Percentiles rank a stretch among this genome's conserved stretches.
These are phyloP conservation scores for Vigna reflexopilosa DNA, from an alignment of 306 rosid genomes.

Conservation along the genomic window DNA sequence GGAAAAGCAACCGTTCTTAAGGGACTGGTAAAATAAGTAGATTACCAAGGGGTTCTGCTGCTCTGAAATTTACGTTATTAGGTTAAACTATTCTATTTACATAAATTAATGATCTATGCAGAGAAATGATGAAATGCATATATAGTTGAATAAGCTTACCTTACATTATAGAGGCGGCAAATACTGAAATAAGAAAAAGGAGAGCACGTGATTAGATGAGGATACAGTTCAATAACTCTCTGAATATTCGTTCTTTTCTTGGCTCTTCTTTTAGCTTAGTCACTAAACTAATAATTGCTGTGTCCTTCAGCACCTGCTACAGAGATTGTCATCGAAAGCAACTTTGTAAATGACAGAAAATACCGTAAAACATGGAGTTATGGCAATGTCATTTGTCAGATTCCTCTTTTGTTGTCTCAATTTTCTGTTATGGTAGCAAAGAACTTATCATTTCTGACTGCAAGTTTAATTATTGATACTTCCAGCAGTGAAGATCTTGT, in stretches of 20 bases:
- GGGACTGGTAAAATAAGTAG: too few species aligned
- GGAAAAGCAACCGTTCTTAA: too few species aligned
- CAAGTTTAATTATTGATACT: background rate
- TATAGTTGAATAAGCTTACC: too few species aligned
- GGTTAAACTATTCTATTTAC: too few species aligned
- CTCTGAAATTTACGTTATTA: too few species aligned
- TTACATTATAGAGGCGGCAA: background rate
- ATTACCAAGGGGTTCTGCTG: too few species aligned
- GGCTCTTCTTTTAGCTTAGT: conserved; percentile 1
- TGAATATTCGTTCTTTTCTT: conserved; percentile 17
- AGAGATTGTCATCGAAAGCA: conserved; percentile 9
- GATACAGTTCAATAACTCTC: background rate
- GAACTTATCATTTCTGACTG: conserved; percentile 29
- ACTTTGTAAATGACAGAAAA: background rate
- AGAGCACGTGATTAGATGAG: conserved; percentile 4
- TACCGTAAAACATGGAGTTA: conserved; percentile 29
- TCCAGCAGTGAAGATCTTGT: conserved; percentile 14
- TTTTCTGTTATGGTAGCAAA: conserved; percentile 23
- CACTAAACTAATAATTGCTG: conserved; percentile 9
- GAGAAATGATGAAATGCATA: background rate
- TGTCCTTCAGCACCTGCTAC: conserved; percentile 10
- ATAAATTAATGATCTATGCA: too few species aligned
- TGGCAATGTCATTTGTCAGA: conserved; percentile 24
- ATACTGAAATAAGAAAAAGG: background rate
- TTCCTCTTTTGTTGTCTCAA: conserved; percentile 9